phyloP scores from a whole-genome alignment of 176 grass and related monocot genomes.

The Alloteropsis semialata region DNA sequence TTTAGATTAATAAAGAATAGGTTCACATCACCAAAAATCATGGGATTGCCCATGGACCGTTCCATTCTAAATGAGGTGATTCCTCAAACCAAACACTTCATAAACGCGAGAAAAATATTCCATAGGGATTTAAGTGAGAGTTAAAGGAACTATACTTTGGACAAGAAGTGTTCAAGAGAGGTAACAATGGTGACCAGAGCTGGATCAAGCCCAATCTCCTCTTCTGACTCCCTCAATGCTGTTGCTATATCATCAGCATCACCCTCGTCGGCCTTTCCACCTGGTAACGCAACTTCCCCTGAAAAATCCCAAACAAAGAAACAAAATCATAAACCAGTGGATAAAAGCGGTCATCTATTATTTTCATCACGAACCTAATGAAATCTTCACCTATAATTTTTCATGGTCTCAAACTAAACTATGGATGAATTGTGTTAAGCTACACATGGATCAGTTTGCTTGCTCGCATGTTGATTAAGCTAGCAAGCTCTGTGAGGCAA shows the following conservation, averaged over 20 bases:
- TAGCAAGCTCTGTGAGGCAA: not conserved
- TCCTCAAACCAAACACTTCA: too few relatives aligned
- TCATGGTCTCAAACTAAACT: not conserved
- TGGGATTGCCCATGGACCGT: too few relatives aligned
- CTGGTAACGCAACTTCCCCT: constrained; percentile 81
- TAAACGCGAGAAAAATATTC: too few relatives aligned
- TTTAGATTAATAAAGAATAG: too few relatives aligned
- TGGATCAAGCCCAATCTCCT: constrained; percentile 70
- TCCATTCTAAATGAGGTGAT: too few relatives aligned
- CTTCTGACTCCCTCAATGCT: constrained; percentile 62
- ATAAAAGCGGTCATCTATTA: not conserved
- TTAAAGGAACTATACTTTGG: constrained; percentile 35
- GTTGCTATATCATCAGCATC: constrained; percentile 65
- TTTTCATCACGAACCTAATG: not conserved
- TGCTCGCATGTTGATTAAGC: not conserved
- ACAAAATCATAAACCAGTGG: not conserved
- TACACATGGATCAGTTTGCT: not conserved
- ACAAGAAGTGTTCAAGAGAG: constrained; percentile 61
- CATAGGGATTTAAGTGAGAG: not conserved
- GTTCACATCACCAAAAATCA: too few relatives aligned
- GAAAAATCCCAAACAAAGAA: constrained; percentile 9
- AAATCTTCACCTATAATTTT: not conserved
- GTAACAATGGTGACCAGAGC: constrained; percentile 51
- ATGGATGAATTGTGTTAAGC: not conserved
- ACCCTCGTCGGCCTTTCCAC: constrained; percentile 66